Evolutionary conservation across 495 filamentous ascomycete species (phyloP).

Genomic region (Gamarada debralockiae): DNA sequence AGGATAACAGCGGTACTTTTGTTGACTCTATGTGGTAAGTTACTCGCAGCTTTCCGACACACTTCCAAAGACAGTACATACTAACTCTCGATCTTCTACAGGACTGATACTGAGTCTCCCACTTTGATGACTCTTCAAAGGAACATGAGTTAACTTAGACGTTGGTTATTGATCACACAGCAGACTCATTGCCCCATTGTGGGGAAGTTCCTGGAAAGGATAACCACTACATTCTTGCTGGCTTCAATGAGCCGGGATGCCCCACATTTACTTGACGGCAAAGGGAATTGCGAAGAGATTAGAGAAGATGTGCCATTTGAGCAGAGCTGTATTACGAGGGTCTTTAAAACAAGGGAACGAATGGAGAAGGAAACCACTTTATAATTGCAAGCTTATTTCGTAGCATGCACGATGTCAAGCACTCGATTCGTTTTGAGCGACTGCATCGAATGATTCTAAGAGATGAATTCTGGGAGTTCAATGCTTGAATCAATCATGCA

Average conservation of each 20-base stretch:
- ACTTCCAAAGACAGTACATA: too few species aligned
- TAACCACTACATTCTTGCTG: conserved; percentile 41
- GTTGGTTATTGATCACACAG: conserved; percentile 32
- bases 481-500: too few species aligned
- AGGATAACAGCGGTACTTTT: conserved; percentile 39
- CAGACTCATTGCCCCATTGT: conserved; percentile 41
- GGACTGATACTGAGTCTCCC: neutral
- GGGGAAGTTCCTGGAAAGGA: conserved; percentile 39
- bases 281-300: conserved; percentile 41
- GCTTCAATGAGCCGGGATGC: conserved; percentile 51
- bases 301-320: conserved; percentile 29
- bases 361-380: too few species aligned
- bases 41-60: too few species aligned
- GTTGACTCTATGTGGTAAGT: conserved; percentile 34
- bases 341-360: conserved; percentile 28
- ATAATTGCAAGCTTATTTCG: too few species aligned
- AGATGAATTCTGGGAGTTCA: too few species aligned
- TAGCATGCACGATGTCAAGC: too few species aligned
- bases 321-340: conserved; percentile 29
- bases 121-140: neutral
- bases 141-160: conserved; percentile 10
- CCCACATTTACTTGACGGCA: conserved; percentile 41
- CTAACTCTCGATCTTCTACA: too few species aligned
- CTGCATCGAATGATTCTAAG: too few species aligned
- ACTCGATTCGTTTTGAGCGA: too few species aligned